phyloP scores from a whole-genome alignment of 1,284 basidiomycete genomes.

The Hymenochaete sp. region DNA sequence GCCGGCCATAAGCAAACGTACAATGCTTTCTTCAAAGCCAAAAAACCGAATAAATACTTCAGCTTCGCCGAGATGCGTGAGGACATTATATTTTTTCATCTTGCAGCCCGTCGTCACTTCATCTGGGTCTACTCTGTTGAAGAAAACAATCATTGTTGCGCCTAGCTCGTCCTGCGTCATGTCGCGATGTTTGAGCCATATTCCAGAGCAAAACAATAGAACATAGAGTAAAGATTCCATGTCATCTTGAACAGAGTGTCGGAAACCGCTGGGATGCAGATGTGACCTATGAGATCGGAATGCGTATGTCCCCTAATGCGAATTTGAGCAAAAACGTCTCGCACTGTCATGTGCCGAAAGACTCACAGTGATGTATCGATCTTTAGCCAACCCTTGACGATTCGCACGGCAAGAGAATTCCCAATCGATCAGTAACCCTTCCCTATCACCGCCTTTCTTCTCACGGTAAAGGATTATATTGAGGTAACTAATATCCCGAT shows the following conservation, averaged over 20 bases:
- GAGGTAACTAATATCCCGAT: conserved; percentile 29
- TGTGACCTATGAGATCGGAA: neutral
- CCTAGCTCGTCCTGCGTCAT: too few species aligned
- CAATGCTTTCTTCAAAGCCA: too few species aligned
- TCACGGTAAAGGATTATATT: conserved; percentile 25
- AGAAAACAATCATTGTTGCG: too few species aligned
- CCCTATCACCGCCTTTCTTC: conserved; percentile 17
- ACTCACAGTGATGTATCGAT: conserved; percentile 28
- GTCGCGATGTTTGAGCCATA: neutral
- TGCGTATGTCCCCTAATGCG: neutral
- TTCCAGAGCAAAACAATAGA: conserved; percentile 17
- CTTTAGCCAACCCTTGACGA: conserved; percentile 26
- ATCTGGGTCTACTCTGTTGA: too few species aligned
- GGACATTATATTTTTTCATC: too few species aligned
- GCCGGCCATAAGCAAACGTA: too few species aligned
- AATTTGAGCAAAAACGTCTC: too few species aligned
- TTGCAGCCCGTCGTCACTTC: too few species aligned
- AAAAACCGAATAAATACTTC: too few species aligned
- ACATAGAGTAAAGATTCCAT: conserved; percentile 30
- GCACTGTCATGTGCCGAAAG: too few species aligned
- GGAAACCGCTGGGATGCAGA: conserved; percentile 16
- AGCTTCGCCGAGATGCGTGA: too few species aligned
- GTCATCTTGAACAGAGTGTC: conserved; percentile 27
- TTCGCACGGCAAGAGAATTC: conserved; percentile 22
- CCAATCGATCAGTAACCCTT: conserved; percentile 31